Percentiles rank a stretch among this genome's conserved stretches.
phyloP scores from a whole-genome alignment of 1,139 yeast species.

The Yamadazyma conglobata region DNA sequence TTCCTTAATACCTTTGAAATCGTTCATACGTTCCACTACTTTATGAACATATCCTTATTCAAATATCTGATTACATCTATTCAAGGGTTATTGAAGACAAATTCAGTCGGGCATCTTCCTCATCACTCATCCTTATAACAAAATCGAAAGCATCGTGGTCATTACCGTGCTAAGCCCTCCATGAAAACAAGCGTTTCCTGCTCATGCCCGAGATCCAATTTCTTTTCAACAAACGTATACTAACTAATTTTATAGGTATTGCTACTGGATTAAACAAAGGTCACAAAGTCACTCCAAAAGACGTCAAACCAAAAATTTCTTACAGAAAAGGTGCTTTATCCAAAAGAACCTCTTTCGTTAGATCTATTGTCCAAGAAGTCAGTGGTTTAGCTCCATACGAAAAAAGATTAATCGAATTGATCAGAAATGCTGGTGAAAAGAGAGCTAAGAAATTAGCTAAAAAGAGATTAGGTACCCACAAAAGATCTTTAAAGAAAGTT shows the following conservation, averaged over 20 bases:
- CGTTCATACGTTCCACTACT: too few relatives aligned
- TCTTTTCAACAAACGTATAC: slow-evolving; percentile 8
- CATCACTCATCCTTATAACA: too few relatives aligned
- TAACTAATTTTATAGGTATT: slow-evolving; percentile 58
- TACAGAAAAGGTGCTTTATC: slow-evolving; percentile 97
- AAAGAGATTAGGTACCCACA: slow-evolving; percentile 99
- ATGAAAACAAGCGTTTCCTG: too few relatives aligned
- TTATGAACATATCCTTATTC: too few relatives aligned
- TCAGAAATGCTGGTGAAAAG: slow-evolving; percentile 99
- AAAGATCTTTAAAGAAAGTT: slow-evolving; percentile 99
- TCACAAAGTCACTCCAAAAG: slow-evolving; percentile 92
- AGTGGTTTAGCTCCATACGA: slow-evolving; percentile 99
- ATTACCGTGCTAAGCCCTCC: too few relatives aligned
- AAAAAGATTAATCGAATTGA: slow-evolving; percentile 98
- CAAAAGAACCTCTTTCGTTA: slow-evolving; percentile 94
- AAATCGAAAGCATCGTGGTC: too few relatives aligned
- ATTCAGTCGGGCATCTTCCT: too few relatives aligned
- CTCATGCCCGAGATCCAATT: too few relatives aligned
- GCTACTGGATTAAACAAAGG: slow-evolving; percentile 99
- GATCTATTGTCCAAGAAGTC: slow-evolving; percentile 94
- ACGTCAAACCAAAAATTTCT: slow-evolving; percentile 90
- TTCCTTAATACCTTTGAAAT: too few relatives aligned
- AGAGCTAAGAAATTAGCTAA: slow-evolving; percentile 99
- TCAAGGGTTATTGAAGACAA: too few relatives aligned
- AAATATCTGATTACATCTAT: too few relatives aligned